Evolutionary conservation across 495 filamentous ascomycete genomes (phyloP), one percentile per base, ranked within the genome.

Genomic region (Acidomyces sp.): DNA sequence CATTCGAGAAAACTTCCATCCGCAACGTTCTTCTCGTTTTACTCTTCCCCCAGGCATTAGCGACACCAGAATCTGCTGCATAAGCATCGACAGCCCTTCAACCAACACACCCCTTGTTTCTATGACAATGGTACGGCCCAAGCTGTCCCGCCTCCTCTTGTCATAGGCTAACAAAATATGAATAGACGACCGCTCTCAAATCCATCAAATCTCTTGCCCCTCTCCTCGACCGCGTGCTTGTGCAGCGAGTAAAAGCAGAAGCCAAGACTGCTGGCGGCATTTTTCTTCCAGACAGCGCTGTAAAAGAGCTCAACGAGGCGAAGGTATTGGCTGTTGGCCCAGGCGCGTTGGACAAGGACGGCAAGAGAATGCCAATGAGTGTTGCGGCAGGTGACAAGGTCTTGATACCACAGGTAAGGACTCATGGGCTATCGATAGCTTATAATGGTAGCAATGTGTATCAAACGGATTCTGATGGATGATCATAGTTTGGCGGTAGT

Each of bases 221-320:
- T 41, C 88, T 99, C 54, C 77, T 99, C 63, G 90, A 99, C 78
- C 90, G 90, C 60, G 84, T 99, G 52, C 77, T 99, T 44, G 84
- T 99, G 52, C 90, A 99, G 77, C 83, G 90, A 63, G 69, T 95
- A 70, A 96, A 96, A 68, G 80, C 88, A 56, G 92, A 96, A 64
- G 56, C 85, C 54, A 94, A 95, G 72, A 99, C 90, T 22, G 85
- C 90, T 49, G 74, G 75, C 52, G 90, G 90, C 53, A 88, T 99
- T 71, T 93, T 87, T 74, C 83, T 99, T 48, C 90, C 90, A 45
- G 92, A 99, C 71, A 84, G 77, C 59, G 82, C 77, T 58, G 85
- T 95, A 52, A 95, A 99, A 75, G 90, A 99, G 62, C 74, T 95
- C 63, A 93, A 93, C 65, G 90, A 95, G 72, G 90, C 84, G 50